Base-by-base conservation (phyloP, 371 early-diverging fungal genomes). In the Actinomortierella ambigua region DNA sequence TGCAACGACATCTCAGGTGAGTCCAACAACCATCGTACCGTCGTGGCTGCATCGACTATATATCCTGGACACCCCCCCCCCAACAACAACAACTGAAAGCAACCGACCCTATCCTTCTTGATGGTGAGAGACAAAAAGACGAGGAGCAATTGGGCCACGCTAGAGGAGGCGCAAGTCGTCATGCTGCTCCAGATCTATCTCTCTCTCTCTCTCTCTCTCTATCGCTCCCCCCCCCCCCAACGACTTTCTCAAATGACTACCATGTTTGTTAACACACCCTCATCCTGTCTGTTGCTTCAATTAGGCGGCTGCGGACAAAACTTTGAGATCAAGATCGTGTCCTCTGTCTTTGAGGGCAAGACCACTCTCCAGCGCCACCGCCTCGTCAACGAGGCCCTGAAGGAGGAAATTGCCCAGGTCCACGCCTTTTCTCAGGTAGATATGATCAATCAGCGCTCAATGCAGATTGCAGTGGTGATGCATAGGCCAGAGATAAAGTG, bases 371-470 rank as follows among this genome's bases (percentile, higher is more conserved):
- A 87, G 55, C 83, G 90, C 69, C 93, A 93, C 61, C 81, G 84
- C 24, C 69, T 93, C 63, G 93, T 93, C 5, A 93, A 93, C 67
- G 90, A 90, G 49, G 82, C 86, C 0, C 78, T 86, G 54, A 91
- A 92, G 78, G 88, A 85, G 29, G 87, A 89, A 67, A 92, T 93
- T 55, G 81, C 88, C 15, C 80, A 81, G 55, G 86, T 93, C 6
- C 93, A 93, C 55, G 93, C 93, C 39, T 92, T 93, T 63, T 89
- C 91, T 51, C 93, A 93, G 83, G 92, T 91, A 80, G 34, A 50
- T 28, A 39, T 24, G 47, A n/a, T 41, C 9, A n/a, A 44, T 23
- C 27, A n/a, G n/a, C 29, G 29, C 34, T 34, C n/a, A n/a, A n/a
- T n/a, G n/a, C n/a, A n/a, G n/a, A n/a, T n/a, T n/a, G n/a, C n/a